A percentile compares a stretch with the other conserved stretches of the same genome.
These are phyloP conservation scores for Microcera coccophila DNA, from an alignment of 2,329 filamentous ascomycete genomes.

Conservation along the genomic window DNA sequence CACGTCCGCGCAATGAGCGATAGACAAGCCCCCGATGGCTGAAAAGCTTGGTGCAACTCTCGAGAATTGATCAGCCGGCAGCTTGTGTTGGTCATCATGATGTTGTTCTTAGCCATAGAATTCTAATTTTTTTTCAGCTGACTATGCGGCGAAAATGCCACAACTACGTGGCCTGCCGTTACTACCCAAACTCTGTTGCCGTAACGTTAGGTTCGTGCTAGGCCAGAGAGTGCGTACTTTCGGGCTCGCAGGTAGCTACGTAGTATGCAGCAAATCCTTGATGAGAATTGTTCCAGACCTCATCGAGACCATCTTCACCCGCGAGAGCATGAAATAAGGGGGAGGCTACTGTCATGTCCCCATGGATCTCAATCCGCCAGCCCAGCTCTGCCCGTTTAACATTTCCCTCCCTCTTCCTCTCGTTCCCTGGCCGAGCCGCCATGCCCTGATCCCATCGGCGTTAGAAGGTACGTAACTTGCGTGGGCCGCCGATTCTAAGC, in stretches of 20 bases:
- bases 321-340: too few species aligned
- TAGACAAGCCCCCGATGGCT: neutral
- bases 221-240: too few species aligned
- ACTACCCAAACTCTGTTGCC: neutral
- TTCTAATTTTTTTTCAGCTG: neutral
- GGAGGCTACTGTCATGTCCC: too few species aligned
- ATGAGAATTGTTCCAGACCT: neutral
- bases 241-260: too few species aligned
- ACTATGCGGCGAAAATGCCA: neutral
- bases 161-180: neutral
- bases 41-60: neutral
- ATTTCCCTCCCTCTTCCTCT: neutral
- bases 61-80: neutral
- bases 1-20: neutral
- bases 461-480: conserved; percentile 2
- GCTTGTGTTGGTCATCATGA: neutral
- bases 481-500: neutral
- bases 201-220: too few species aligned
- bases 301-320: neutral
- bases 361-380: too few species aligned
- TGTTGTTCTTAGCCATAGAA: neutral
- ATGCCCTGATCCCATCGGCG: conserved; percentile 10
- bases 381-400: too few species aligned
- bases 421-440: neutral
- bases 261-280: neutral